These are phyloP conservation scores for Populus hybrid DNA, from an alignment of 441 rosid genomes.

Conservation along the genomic window DNA sequence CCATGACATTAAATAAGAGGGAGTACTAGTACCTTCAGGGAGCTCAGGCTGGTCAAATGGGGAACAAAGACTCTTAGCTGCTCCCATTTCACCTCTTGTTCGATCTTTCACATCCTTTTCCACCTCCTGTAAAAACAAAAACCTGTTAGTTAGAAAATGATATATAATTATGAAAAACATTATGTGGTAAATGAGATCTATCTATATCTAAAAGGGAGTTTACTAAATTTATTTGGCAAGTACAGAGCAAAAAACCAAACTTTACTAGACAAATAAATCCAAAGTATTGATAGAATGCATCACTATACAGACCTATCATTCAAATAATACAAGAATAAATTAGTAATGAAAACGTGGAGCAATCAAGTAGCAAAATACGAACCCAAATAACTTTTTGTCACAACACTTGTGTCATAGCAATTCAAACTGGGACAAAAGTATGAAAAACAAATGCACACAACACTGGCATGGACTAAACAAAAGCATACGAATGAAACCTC, in stretches of 20 bases:
- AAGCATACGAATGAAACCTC: neutral
- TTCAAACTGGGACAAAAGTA: neutral
- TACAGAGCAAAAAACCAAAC: neutral
- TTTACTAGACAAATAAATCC: neutral
- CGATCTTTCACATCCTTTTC: slow-evolving; percentile 87
- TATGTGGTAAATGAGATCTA: neutral
- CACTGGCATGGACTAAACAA: neutral
- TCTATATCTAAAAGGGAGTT: neutral
- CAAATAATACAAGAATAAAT: neutral
- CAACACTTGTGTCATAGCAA: neutral
- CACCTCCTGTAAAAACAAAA: slow-evolving; percentile 55
- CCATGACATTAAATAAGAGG: neutral
- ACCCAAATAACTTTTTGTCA: neutral
- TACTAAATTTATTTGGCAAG: neutral
- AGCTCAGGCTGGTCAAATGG: slow-evolving; percentile 98
- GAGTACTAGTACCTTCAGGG: slow-evolving; percentile 60
- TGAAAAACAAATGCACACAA: neutral
- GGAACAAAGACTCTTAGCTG: slow-evolving; percentile 90
- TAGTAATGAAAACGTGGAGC: neutral
- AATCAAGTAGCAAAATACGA: neutral
- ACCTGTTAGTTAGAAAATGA: neutral
- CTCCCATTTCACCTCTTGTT: slow-evolving; percentile 93
- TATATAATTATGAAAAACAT: neutral
- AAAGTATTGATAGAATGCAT: neutral
- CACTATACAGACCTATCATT: neutral